Conservation (phyloP, 306 rosid genomes). For the Trifolium fragiferum region DNA sequence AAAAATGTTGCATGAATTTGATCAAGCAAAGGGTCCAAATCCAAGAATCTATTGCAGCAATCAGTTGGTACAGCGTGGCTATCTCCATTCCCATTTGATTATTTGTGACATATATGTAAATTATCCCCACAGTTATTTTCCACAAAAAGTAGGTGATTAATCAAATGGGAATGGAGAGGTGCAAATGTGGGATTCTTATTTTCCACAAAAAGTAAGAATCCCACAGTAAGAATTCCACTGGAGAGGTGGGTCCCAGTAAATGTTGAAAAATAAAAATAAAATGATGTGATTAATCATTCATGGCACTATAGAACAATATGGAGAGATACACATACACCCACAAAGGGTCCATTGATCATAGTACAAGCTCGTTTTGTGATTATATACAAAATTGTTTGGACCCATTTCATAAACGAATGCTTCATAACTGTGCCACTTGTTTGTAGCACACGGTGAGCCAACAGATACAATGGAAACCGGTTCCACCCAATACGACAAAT, state of each 20-base stretch:
- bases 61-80: background rate
- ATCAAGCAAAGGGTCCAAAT: background rate
- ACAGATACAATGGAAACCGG: conserved; percentile 30
- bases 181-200: too few relatives aligned
- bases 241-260: background rate
- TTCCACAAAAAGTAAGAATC: too few relatives aligned
- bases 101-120: background rate
- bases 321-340: background rate
- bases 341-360: conserved; percentile 47
- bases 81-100: conserved; percentile 7
- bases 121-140: background rate
- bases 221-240: background rate
- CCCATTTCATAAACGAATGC: conserved; percentile 41
- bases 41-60: background rate
- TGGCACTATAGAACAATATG: background rate
- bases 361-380: conserved; percentile 52
- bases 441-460: conserved; percentile 34
- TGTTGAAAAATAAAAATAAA: background rate
- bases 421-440: conserved; percentile 51
- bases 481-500: conserved; percentile 65
- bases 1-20: background rate
- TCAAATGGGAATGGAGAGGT: too few relatives aligned
- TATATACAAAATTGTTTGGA: conserved; percentile 33
- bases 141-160: too few relatives aligned
- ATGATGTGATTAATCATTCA: background rate